phyloP scores from a whole-genome alignment of 2,329 filamentous ascomycete species.

The Amesomyces nigricolor region DNA sequence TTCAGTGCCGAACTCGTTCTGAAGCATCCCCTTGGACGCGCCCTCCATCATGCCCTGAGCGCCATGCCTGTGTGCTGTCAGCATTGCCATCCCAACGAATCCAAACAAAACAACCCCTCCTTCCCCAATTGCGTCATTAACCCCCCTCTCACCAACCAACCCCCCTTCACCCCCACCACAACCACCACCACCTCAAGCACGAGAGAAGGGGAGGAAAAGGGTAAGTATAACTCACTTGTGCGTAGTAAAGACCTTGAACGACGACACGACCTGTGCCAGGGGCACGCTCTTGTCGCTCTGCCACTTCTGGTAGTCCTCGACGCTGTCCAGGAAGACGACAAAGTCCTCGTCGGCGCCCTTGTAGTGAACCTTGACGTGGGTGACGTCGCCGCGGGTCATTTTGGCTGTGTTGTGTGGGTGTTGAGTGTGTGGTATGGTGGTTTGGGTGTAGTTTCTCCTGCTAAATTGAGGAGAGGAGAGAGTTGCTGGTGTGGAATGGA shows the following conservation, averaged over 20 bases:
- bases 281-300: conserved; percentile 71
- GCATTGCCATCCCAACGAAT: no score
- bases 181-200: background rate
- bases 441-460: background rate
- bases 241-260: conserved; percentile 85
- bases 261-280: conserved; percentile 75
- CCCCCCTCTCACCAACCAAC: background rate
- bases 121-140: conserved; percentile 2
- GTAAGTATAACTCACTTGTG: conserved; percentile 66
- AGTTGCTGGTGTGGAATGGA: no score
- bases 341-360: conserved; percentile 62
- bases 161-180: background rate
- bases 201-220: background rate
- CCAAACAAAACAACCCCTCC: no score
- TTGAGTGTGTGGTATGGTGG: conserved; percentile 9
- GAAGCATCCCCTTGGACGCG: conserved; percentile 68
- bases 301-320: conserved; percentile 71
- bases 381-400: conserved; percentile 68
- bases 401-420: conserved; percentile 28
- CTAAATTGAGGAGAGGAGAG: background rate
- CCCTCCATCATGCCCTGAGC: conserved; percentile 71
- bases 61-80: conserved; percentile 59
- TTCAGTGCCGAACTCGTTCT: conserved; percentile 81
- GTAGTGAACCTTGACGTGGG: conserved; percentile 75
- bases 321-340: conserved; percentile 54